phyloP scores from a whole-genome alignment of 2,329 filamentous ascomycete genomes.

The Zopfia rhizophila region DNA sequence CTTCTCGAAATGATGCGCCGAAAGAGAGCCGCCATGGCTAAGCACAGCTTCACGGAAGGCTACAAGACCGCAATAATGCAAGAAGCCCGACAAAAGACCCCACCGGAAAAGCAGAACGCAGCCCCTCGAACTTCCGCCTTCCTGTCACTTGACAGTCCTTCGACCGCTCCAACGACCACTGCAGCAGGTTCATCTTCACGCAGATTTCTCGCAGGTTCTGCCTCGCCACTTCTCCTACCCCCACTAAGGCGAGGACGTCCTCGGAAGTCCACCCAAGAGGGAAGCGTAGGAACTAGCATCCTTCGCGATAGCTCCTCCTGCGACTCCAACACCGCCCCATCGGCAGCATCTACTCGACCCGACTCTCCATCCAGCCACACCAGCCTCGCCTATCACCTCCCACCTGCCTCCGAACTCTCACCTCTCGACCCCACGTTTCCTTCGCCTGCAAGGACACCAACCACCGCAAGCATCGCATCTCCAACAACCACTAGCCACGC shows the following conservation, averaged over 20 bases:
- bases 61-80: slow-evolving; percentile 45
- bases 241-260: slow-evolving; percentile 37
- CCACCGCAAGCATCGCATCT: slow-evolving; percentile 34
- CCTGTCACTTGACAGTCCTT: slow-evolving; percentile 35
- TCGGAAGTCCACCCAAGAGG: slow-evolving; percentile 26
- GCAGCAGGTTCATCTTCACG: slow-evolving; percentile 10
- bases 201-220: slow-evolving; percentile 28
- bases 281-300: slow-evolving; percentile 27
- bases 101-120: slow-evolving; percentile 22
- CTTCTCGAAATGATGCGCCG: slow-evolving; percentile 61
- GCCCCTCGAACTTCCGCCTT: slow-evolving; percentile 38
- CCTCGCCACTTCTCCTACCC: slow-evolving; percentile 32
- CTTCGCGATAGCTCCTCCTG: slow-evolving; percentile 44
- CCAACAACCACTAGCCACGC: slow-evolving; percentile 43
- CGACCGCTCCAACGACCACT: slow-evolving; percentile 29
- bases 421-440: slow-evolving; percentile 42
- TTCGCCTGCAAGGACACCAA: slow-evolving; percentile 36
- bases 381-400: slow-evolving; percentile 32
- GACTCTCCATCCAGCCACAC: slow-evolving; percentile 21
- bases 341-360: slow-evolving; percentile 25
- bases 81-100: slow-evolving; percentile 33
- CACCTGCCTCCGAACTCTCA: slow-evolving; percentile 40
- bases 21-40: slow-evolving; percentile 59
- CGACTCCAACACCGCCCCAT: slow-evolving; percentile 19
- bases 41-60: slow-evolving; percentile 52